These are phyloP conservation scores for Ophiostoma triangulosporum DNA, from an alignment of 2,329 filamentous ascomycete genomes.

Conservation along the genomic window DNA sequence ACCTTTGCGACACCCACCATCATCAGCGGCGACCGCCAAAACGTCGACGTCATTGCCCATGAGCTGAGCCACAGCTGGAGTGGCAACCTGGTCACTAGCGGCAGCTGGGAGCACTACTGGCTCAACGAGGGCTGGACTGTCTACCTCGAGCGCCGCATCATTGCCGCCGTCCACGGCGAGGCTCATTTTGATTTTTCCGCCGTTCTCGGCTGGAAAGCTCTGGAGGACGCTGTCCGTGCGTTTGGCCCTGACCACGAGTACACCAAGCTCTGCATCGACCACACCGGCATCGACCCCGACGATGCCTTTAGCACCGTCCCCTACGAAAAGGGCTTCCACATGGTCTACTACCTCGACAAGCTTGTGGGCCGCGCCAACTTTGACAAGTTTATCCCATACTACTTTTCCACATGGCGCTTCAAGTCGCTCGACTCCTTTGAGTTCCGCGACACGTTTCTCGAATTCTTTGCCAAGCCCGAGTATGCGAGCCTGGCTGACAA, in stretches of 20 bases:
- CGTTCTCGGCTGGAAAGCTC: constrained; percentile 88
- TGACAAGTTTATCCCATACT: constrained; percentile 90
- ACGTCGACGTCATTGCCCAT: constrained; percentile 92
- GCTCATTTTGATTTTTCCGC: constrained; percentile 83
- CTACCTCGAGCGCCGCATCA: constrained; percentile 80
- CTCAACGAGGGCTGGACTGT: constrained; percentile 79
- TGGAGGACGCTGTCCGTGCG: constrained; percentile 59
- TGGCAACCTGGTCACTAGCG: constrained; percentile 69
- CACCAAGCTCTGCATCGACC: constrained; percentile 77
- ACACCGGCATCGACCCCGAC: constrained; percentile 86
- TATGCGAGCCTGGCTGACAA: constrained; percentile 52
- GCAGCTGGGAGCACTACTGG: constrained; percentile 73
- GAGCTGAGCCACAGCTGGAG: constrained; percentile 70
- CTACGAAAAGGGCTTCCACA: constrained; percentile 94
- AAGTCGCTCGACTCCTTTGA: constrained; percentile 89
- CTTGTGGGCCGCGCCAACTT: constrained; percentile 76
- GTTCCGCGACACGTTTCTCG: constrained; percentile 77
- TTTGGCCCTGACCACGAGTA: constrained; percentile 81
- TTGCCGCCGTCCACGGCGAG: constrained; percentile 65
- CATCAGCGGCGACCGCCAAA: constrained; percentile 80
- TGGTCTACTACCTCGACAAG: constrained; percentile 81
- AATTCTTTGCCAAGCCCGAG: constrained; percentile 59
- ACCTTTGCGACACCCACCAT: constrained; percentile 93
- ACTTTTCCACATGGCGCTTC: constrained; percentile 73
- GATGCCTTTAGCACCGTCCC: constrained; percentile 88